Percentiles rank a stretch among this genome's conserved stretches.
Evolutionary conservation across 1,284 basidiomycete genomes (phyloP).

Genomic region (Apiotrichum veenhuisii): DNA sequence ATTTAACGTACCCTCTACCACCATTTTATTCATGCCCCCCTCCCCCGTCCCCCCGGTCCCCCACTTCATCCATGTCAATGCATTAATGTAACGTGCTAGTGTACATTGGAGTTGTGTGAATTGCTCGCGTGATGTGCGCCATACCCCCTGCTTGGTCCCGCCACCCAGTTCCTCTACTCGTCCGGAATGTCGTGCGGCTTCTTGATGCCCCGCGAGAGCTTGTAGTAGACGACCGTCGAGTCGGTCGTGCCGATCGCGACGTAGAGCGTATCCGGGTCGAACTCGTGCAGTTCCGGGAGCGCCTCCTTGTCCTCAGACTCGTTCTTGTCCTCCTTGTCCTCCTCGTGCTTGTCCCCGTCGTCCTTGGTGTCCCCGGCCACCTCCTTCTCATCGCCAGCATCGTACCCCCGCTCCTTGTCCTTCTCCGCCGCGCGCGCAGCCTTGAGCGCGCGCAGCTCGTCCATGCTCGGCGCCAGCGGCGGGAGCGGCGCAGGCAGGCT

Average conservation of each 20-base stretch:
- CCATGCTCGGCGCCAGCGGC: conserved; percentile 27
- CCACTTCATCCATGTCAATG: conserved; percentile 3
- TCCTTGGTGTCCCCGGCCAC: neutral
- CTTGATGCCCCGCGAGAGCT: conserved; percentile 48
- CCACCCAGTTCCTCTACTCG: conserved; percentile 28
- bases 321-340: conserved; percentile 1
- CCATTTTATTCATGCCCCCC: neutral
- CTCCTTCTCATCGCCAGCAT: neutral
- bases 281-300: conserved; percentile 4
- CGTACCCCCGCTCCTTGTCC: neutral
- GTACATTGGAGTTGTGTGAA: neutral
- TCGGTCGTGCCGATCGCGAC: conserved; percentile 46
- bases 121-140: neutral
- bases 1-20: conserved; percentile 1
- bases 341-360: conserved; percentile 1
- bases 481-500: conserved; percentile 28
- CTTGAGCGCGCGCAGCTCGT: conserved; percentile 22
- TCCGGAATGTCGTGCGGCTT: conserved; percentile 52
- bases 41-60: too few relatives aligned
- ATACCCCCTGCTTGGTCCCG: neutral
- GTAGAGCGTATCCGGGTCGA: conserved; percentile 47
- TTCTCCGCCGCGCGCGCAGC: neutral
- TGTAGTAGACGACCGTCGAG: conserved; percentile 51
- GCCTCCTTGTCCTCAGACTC: conserved; percentile 8
- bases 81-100: conserved; percentile 12